phyloP scores from a whole-genome alignment of 2,329 filamentous ascomycete genomes.

The Pyrenophora tritici-repentis region DNA sequence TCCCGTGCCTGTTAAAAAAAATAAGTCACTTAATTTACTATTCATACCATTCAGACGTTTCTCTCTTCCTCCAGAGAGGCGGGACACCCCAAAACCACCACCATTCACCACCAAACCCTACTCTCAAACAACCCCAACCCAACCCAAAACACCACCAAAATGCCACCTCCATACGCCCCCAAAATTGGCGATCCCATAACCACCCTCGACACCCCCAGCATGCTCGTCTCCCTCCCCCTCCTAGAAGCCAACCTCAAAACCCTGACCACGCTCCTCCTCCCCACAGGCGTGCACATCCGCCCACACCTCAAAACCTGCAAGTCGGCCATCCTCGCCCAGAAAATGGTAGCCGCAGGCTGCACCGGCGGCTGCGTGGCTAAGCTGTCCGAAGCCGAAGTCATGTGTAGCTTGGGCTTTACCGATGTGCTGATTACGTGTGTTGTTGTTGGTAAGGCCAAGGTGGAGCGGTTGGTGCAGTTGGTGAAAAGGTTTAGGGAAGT shows the following conservation, averaged over 20 bases:
- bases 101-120: too few species aligned
- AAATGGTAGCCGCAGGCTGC: constrained; percentile 54
- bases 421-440: constrained; percentile 60
- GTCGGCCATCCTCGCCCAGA: constrained; percentile 52
- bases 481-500: constrained; percentile 48
- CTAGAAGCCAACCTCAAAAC: constrained; percentile 59
- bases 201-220: constrained; percentile 60
- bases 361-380: constrained; percentile 60
- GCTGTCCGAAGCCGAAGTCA: constrained; percentile 51
- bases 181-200: constrained; percentile 51
- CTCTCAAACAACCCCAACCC: background rate
- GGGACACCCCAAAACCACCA: too few species aligned
- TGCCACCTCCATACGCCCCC: constrained; percentile 49
- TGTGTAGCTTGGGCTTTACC: constrained; percentile 52
- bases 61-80: too few species aligned
- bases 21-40: too few species aligned
- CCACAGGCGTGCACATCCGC: constrained; percentile 53
- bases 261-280: constrained; percentile 53
- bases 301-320: constrained; percentile 62
- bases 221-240: constrained; percentile 59
- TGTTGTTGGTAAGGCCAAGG: constrained; percentile 55
- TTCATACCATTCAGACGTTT: too few species aligned
- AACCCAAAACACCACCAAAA: too few species aligned
- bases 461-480: constrained; percentile 53
- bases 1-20: too few species aligned